These are phyloP conservation scores for Saccharomycopsis sp. DNA, from an alignment of 805 yeast species.

Conservation along the genomic window DNA sequence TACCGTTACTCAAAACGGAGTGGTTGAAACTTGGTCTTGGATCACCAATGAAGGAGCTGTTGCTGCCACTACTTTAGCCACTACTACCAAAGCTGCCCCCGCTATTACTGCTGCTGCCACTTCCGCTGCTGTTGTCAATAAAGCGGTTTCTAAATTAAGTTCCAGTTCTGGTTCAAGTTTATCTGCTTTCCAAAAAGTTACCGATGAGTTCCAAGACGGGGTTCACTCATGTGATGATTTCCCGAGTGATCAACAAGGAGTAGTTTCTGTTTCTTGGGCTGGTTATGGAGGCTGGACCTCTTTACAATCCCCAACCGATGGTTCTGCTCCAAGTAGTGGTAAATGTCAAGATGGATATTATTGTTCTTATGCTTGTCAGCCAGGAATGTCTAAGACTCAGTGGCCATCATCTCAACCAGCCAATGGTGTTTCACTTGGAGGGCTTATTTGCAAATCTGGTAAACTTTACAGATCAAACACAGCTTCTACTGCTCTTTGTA, in stretches of 20 bases:
- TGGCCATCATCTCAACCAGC: constrained; percentile 64
- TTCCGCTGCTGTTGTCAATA: constrained; percentile 1
- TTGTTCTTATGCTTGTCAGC: constrained; percentile 70
- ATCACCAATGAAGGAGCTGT: not conserved
- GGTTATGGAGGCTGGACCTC: constrained; percentile 39
- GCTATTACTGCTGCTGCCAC: constrained; percentile 17
- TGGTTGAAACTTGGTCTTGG: constrained; percentile 4
- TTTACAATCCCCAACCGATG: constrained; percentile 51
- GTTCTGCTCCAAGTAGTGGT: constrained; percentile 48
- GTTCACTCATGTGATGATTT: constrained; percentile 43
- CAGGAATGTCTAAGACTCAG: constrained; percentile 76
- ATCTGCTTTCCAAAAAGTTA: constrained; percentile 26
- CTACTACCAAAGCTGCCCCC: not conserved
- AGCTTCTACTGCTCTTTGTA: constrained; percentile 44
- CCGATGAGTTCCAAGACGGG: constrained; percentile 61
- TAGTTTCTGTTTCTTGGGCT: constrained; percentile 47
- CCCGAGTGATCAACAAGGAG: constrained; percentile 70
- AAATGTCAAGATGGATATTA: constrained; percentile 56
- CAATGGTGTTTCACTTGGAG: constrained; percentile 64
- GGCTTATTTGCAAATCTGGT: constrained; percentile 53
- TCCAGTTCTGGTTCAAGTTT: constrained; percentile 25
- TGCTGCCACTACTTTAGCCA: constrained; percentile 3
- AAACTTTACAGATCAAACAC: constrained; percentile 52
- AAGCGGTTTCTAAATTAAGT: constrained; percentile 21
- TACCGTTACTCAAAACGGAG: constrained; percentile 13